Base-by-base conservation (phyloP, 1,284 basidiomycete species). In the Porogramme epimiltina region DNA sequence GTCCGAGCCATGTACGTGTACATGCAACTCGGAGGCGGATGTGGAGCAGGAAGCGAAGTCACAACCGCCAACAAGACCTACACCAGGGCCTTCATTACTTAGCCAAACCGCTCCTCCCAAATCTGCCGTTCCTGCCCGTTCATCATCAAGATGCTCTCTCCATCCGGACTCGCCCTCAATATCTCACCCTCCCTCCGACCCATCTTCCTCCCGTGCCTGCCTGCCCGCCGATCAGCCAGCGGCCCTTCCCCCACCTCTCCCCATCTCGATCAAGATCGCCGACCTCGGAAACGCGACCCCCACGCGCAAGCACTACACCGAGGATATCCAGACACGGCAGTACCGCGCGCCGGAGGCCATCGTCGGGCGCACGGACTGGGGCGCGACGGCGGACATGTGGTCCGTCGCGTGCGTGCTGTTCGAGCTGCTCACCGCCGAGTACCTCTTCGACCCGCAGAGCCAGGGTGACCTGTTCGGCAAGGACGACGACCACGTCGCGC, bases 401-500 rank as follows among this genome's bases (percentile, higher is more conserved):
- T 91, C 87, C 58, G 84, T 91, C 13, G 91, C 90, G 38, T 93
- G 91, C 68, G 85, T 96, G 69, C 79, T 87, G 39, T 94, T 95
- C 62, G 93, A 95, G 70, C 77, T 94, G 47, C 73, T 94, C 51
- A 93, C 91, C 5, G 89, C 90, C 26, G 91, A 94, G 68, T 93
- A 89, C 65, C 80, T 94, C 28, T 95, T 94, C 66, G 92, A 94
- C 65, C 93, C 93, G 24, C 92, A 93, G 58, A 81, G 84, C 24
- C 87, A 89, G 67, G 87, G 88, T 13, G 87, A 90, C 55, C 65
- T 87, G 55, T 95, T 94, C 70, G 89, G 85, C 61, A 95, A 95
- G 72, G 93, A 96, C 70, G 93, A 95, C 67, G 93, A 96, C 68
- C 93, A 95, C 66, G 90, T 96, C 78, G 93, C 94, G 6, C 93